Evolutionary conservation across 2,329 filamentous ascomycete genomes (phyloP).

Genomic region (Arachnomyces sp.): DNA sequence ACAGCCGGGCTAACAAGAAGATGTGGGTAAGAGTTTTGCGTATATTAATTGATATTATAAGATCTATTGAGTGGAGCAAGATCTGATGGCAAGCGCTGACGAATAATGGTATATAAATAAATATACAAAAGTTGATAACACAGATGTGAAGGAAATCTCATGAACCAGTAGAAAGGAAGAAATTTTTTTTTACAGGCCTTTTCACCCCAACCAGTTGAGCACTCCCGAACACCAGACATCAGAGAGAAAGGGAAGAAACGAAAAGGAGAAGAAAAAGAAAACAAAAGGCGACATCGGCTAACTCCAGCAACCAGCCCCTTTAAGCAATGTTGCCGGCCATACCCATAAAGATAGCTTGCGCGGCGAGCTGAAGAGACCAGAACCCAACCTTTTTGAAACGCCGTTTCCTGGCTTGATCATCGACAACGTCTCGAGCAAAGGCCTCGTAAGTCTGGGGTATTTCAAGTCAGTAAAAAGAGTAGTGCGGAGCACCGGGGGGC

Average conservation of each 20-base stretch:
- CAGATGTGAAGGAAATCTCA: too few relatives aligned
- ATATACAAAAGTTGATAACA: too few relatives aligned
- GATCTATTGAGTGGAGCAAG: too few relatives aligned
- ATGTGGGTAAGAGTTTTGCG: too few relatives aligned
- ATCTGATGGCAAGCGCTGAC: too few relatives aligned
- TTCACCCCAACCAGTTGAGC: too few relatives aligned
- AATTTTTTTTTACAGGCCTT: too few relatives aligned
- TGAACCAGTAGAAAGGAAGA: too few relatives aligned
- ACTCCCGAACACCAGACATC: too few relatives aligned
- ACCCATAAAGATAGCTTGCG: constrained; percentile 90
- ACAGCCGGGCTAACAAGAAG: too few relatives aligned
- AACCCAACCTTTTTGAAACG: constrained; percentile 92
- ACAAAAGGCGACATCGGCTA: constrained; percentile 5
- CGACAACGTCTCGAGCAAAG: constrained; percentile 82
- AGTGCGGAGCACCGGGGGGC: constrained; percentile 1
- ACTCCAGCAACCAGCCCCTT: constrained; percentile 13
- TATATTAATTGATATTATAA: too few relatives aligned
- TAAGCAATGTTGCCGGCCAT: constrained; percentile 73
- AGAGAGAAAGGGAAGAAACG: not conserved
- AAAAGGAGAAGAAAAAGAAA: not conserved
- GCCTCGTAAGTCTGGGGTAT: constrained; percentile 68
- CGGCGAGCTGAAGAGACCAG: constrained; percentile 87
- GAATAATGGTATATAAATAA: too few relatives aligned
- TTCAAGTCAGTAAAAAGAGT: not conserved
- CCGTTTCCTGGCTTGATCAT: constrained; percentile 76